Evolutionary conservation across 2,329 filamentous ascomycete genomes (phyloP), one percentile per base, ranked within the genome.

Genomic region (Scytalidium lignicola): DNA sequence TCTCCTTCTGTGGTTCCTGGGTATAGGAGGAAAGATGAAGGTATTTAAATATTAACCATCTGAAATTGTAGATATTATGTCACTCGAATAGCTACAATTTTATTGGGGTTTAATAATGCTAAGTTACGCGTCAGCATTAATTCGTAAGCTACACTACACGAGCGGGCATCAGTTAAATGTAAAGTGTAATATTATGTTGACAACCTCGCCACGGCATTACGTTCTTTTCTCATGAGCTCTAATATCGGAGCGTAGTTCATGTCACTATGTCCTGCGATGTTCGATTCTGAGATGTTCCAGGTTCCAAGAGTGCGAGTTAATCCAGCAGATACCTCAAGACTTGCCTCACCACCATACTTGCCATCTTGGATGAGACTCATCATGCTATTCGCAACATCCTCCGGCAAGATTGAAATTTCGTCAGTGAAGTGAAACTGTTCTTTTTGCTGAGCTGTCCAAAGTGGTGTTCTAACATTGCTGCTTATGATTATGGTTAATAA

Each of bases 381-480:
- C 50, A 54, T 54, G 3, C 41, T 32, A 3, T 43, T 37, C 13
- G 52, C 52, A 15, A 54, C 52, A 28, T 46, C 40, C 22, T 52
- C 47, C 1, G 50, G 43, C 6, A 32, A 40, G 13, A 54, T 46
- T 9, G 47, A 19, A 26, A 46, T 43, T 17, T 46, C 44, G 13
- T 28, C 26, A 28, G 7, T 28, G 13, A 28, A 28, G 26, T 28
- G 26, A 28, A 7, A 28, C 13, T 28, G 26, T 29, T 48, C 53
- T 9, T 51, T 47, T 1, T 48, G 50, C n/a, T 47, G 17, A 21
- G 51, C 48, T 10, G 49, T 50, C 53, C 52, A 56, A 17, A 56
- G 28, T 10, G 54, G 54, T 19, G 54, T 56, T 23, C 29, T 20
- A 4, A 56, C 54, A 22, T 51, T 55, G 20, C 12, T 13, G 5